Conservation (phyloP, 2,329 filamentous ascomycete species). For the Aspergillus thermomutatus region DNA sequence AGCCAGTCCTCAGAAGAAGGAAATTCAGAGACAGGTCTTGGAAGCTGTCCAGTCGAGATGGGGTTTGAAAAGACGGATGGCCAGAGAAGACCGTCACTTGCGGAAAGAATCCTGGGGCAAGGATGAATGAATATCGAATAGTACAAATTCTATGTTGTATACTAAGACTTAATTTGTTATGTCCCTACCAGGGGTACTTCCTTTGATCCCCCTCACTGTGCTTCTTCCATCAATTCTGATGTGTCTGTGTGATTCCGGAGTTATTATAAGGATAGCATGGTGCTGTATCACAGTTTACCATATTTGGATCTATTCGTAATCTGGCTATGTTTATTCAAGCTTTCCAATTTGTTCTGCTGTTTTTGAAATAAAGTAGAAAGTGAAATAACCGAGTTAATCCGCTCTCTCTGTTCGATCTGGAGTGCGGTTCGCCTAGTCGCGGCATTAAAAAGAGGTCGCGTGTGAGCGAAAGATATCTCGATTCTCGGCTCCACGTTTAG, state of each 20-base stretch:
- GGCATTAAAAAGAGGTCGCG: constrained; percentile 1
- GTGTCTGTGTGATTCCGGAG: not conserved
- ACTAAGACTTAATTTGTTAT: not conserved
- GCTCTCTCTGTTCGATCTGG: not conserved
- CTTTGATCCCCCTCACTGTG: not conserved
- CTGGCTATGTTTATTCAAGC: not conserved
- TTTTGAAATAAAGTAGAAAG: not conserved
- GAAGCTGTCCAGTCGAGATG: constrained; percentile 57
- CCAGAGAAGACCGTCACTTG: constrained; percentile 58
- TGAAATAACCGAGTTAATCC: not conserved
- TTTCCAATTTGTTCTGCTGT: not conserved
- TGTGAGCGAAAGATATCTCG: not conserved
- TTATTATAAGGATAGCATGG: not conserved
- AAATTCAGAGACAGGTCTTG: constrained; percentile 46
- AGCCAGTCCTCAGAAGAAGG: constrained; percentile 49
- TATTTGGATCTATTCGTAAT: not conserved
- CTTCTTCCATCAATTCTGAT: not conserved
- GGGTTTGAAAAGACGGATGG: constrained; percentile 58
- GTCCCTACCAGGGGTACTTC: not conserved
- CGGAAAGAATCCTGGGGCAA: constrained; percentile 60
- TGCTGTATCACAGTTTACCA: not conserved
- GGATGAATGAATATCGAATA: constrained; percentile 45
- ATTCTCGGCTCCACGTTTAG: not conserved
- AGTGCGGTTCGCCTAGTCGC: constrained; percentile 4
- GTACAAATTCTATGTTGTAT: not conserved